These are phyloP conservation scores for Boletus huronensis DNA, from an alignment of 768 basidiomycete genomes.

Conservation along the genomic window DNA sequence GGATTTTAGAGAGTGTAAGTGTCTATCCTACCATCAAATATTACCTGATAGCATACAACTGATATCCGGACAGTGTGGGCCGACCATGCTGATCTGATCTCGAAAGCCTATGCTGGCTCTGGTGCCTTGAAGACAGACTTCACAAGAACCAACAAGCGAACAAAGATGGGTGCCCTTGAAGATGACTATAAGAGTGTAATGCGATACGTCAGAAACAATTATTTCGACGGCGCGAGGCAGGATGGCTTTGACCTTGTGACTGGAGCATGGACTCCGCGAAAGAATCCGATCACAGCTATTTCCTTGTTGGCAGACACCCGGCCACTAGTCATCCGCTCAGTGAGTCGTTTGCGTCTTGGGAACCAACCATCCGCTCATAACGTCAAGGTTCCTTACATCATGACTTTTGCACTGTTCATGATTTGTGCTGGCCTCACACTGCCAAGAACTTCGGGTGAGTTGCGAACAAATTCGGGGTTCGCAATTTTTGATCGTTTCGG, in stretches of 20 bases:
- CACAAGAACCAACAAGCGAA: constrained; percentile 89
- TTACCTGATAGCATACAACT: constrained; percentile 4
- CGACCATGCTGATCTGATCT: constrained; percentile 89
- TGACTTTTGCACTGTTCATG: constrained; percentile 83
- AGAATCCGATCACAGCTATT: constrained; percentile 63
- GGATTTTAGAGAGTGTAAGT: constrained; percentile 86
- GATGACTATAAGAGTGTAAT: constrained; percentile 82
- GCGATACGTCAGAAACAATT: constrained; percentile 94
- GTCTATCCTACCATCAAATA: not conserved
- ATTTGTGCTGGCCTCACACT: constrained; percentile 82
- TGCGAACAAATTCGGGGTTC: not conserved
- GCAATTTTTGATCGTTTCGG: not conserved
- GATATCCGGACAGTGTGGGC: constrained; percentile 76
- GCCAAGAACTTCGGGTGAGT: constrained; percentile 82
- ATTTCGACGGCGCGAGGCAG: constrained; percentile 89
- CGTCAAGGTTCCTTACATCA: constrained; percentile 74
- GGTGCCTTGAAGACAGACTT: constrained; percentile 97
- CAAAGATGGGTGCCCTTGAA: constrained; percentile 71
- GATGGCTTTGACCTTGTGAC: constrained; percentile 95
- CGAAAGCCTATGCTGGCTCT: constrained; percentile 89
- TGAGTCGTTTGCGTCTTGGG: constrained; percentile 38
- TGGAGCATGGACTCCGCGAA: constrained; percentile 84
- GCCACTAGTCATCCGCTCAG: constrained; percentile 80
- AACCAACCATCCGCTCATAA: constrained; percentile 2
- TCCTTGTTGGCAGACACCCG: constrained; percentile 75